phyloP scores from a whole-genome alignment of 2,329 filamentous ascomycete species.

The Gremmenia infestans region DNA sequence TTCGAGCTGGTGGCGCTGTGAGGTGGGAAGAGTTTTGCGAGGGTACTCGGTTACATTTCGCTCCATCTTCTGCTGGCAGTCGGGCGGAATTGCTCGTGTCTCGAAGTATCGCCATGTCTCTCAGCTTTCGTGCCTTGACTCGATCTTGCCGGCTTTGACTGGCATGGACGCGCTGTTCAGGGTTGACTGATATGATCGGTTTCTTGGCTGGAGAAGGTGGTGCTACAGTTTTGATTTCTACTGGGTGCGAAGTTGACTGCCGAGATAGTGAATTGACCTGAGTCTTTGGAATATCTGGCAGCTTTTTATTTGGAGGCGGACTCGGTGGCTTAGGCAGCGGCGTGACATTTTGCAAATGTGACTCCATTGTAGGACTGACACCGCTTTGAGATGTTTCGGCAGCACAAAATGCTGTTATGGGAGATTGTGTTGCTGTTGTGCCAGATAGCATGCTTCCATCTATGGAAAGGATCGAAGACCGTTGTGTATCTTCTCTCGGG shows the following conservation, averaged over 20 bases:
- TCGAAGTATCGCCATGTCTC: conserved; percentile 21
- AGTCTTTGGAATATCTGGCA: not conserved
- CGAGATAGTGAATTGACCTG: not conserved
- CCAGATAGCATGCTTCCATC: not conserved
- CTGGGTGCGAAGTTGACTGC: not conserved
- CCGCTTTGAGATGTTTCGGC: conserved; percentile 9
- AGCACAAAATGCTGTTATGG: conserved; percentile 3
- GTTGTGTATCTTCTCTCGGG: not conserved
- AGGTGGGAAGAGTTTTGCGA: not conserved
- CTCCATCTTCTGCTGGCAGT: not conserved
- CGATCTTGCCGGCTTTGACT: conserved; percentile 18
- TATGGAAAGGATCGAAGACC: not conserved
- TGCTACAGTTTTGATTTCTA: not conserved
- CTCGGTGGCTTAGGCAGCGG: not conserved
- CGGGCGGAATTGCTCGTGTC: not conserved
- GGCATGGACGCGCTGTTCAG: not conserved
- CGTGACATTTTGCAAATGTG: conserved; percentile 2
- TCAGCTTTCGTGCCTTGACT: conserved; percentile 21
- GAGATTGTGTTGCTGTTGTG: not conserved
- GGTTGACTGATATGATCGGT: not conserved
- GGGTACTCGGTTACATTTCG: not conserved
- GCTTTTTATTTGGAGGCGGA: not conserved
- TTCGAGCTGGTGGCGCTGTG: not conserved
- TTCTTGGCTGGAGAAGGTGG: not conserved
- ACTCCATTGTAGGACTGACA: not conserved